Evolutionary conservation across 768 basidiomycete species (phyloP).

Genomic region (Saitozyma sp.): DNA sequence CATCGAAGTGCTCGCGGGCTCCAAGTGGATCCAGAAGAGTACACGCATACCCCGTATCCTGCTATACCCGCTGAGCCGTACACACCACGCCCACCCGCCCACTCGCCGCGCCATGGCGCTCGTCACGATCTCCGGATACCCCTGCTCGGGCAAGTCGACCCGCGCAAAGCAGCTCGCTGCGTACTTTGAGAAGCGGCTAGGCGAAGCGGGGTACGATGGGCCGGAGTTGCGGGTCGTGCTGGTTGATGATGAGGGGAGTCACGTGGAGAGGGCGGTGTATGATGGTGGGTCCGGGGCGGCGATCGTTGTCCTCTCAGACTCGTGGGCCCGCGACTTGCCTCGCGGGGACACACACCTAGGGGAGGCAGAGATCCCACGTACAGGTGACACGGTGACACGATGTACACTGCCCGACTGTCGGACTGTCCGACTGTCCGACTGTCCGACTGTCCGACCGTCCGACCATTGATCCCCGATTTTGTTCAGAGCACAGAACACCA

Average conservation of each 20-base stretch:
- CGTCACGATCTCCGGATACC: constrained; percentile 83
- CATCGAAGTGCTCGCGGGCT: no score
- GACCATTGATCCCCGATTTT: no score
- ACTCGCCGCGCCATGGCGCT: constrained; percentile 69
- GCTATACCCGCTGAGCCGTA: neutral
- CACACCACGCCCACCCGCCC: neutral
- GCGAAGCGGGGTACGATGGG: constrained; percentile 60
- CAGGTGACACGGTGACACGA: neutral
- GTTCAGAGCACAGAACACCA: neutral
- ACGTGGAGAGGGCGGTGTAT: constrained; percentile 67
- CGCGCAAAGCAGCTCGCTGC: constrained; percentile 66
- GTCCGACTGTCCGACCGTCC: no score
- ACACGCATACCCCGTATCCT: no score
- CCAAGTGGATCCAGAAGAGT: no score
- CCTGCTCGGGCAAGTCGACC: constrained; percentile 80
- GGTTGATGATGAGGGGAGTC: constrained; percentile 73
- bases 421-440: no score
- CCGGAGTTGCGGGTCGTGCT: constrained; percentile 58
- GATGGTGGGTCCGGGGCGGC: constrained; percentile 60
- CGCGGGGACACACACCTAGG: neutral
- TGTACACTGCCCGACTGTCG: no score
- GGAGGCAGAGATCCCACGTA: neutral
- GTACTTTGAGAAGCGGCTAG: constrained; percentile 61
- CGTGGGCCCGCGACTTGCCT: neutral
- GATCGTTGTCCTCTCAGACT: constrained; percentile 5